Percentiles rank a stretch among this genome's conserved stretches.
phyloP scores from a whole-genome alignment of 2,329 filamentous ascomycete genomes.

The Canariomyces notabilis region DNA sequence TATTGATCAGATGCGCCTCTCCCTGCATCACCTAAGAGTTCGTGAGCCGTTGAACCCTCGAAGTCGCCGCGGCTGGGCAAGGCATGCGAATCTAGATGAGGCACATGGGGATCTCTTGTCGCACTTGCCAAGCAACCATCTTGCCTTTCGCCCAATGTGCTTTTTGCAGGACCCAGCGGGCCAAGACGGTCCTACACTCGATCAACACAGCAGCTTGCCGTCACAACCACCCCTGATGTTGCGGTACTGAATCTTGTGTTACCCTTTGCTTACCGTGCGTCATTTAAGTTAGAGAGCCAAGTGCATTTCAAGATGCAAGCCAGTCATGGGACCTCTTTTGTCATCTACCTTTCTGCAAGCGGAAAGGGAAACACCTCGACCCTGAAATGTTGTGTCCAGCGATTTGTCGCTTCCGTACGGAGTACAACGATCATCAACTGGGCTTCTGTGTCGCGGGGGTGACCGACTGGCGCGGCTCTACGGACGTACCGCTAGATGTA shows the following conservation, averaged over 20 bases:
- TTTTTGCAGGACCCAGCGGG: neutral
- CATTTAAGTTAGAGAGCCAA: slow-evolving; percentile 2
- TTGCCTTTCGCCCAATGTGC: slow-evolving; percentile 4
- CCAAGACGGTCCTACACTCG: slow-evolving; percentile 7
- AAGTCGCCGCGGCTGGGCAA: neutral
- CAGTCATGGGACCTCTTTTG: slow-evolving; percentile 1
- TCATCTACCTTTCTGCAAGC: neutral
- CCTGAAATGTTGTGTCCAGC: neutral
- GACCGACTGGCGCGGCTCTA: no score
- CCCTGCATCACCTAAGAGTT: no score
- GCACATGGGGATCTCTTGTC: slow-evolving; percentile 13
- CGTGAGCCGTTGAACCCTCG: neutral
- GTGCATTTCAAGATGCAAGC: neutral
- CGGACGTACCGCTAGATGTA: no score
- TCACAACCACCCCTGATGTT: neutral
- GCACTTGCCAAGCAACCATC: slow-evolving; percentile 13
- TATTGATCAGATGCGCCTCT: slow-evolving; percentile 3
- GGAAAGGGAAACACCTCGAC: neutral
- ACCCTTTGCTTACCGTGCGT: neutral
- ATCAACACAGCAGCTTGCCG: neutral
- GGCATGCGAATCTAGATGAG: slow-evolving; percentile 8
- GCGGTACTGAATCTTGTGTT: neutral
- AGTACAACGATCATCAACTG: neutral
- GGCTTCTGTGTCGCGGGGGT: no score
- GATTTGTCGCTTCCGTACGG: slow-evolving; percentile 1